These are phyloP conservation scores for Fragilaria crotonensis DNA, from an alignment of 108 stramenopile genomes.

Conservation along the genomic window DNA sequence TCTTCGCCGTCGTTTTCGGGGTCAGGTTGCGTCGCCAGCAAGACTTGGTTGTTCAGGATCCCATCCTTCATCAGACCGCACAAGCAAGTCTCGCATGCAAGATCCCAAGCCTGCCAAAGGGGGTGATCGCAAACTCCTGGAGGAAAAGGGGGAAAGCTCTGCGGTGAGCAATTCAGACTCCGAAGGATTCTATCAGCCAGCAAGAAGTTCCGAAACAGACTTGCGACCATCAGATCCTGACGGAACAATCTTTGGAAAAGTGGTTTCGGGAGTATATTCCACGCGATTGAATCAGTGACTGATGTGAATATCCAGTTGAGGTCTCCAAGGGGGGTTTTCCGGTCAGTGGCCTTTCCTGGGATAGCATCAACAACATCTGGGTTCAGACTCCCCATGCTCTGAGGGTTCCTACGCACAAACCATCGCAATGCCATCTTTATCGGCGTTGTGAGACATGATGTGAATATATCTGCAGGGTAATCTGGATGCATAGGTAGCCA, in stretches of 20 bases:
- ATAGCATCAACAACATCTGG: slow-evolving; percentile 82
- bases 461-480: slow-evolving; percentile 97
- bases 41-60: slow-evolving; percentile 19
- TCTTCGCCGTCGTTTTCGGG: slow-evolving; percentile 14
- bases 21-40: slow-evolving; percentile 4
- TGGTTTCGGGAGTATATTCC: slow-evolving; percentile 94
- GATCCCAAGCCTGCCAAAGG: slow-evolving; percentile 98
- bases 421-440: slow-evolving; percentile 94
- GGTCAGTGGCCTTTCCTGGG: slow-evolving; percentile 87
- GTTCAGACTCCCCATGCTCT: slow-evolving; percentile 43
- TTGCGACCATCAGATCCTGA: slow-evolving; percentile 94
- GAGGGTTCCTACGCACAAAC: slow-evolving; percentile 82
- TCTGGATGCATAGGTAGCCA: slow-evolving; percentile 91
- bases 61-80: slow-evolving; percentile 72
- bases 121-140: slow-evolving; percentile 92
- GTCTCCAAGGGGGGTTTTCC: slow-evolving; percentile 90
- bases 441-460: slow-evolving; percentile 96
- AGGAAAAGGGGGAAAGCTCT: slow-evolving; percentile 86
- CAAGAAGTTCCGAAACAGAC: slow-evolving; percentile 98
- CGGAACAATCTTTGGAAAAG: slow-evolving; percentile 96
- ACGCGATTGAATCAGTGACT: slow-evolving; percentile 98
- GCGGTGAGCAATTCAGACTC: slow-evolving; percentile 86
- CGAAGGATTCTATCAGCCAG: slow-evolving; percentile 94
- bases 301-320: slow-evolving; percentile 99
- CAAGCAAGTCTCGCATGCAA: slow-evolving; percentile 94